phyloP scores from a whole-genome alignment of 139 green algal species.

The Micromonas commoda region DNA sequence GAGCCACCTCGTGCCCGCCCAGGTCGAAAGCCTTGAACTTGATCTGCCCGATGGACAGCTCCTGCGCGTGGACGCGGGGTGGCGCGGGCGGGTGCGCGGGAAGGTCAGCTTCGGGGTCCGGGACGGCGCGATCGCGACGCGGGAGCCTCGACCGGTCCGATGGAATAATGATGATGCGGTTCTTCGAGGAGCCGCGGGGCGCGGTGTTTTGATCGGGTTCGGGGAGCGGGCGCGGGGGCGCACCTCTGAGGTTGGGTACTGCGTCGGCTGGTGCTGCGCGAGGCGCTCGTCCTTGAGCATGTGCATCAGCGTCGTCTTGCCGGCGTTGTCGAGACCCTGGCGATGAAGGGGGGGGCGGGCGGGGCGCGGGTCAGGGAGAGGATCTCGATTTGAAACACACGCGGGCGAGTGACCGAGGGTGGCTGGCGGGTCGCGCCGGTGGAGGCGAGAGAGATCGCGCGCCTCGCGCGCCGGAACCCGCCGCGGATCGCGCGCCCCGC shows the following conservation, averaged over 20 bases:
- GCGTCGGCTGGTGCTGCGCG: slow-evolving; percentile 93
- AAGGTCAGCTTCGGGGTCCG: too few relatives aligned
- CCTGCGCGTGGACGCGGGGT: slow-evolving; percentile 31
- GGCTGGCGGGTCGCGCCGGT: too few relatives aligned
- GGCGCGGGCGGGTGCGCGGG: background rate
- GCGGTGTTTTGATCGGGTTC: too few relatives aligned
- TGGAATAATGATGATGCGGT: too few relatives aligned
- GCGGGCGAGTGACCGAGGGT: too few relatives aligned
- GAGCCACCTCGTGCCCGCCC: slow-evolving; percentile 96
- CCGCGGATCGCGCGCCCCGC: too few relatives aligned
- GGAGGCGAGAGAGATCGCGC: too few relatives aligned
- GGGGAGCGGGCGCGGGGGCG: background rate
- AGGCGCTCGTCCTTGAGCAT: slow-evolving; percentile 99
- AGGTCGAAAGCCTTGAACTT: slow-evolving; percentile 99
- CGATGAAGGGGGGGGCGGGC: background rate
- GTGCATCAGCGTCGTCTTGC: slow-evolving; percentile 99
- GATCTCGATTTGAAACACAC: background rate
- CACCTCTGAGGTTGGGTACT: slow-evolving; percentile 94
- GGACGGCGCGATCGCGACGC: too few relatives aligned
- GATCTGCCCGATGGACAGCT: slow-evolving; percentile 96
- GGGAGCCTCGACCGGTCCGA: too few relatives aligned
- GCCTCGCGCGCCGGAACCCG: too few relatives aligned
- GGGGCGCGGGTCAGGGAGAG: background rate
- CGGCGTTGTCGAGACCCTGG: slow-evolving; percentile 95
- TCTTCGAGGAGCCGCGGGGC: too few relatives aligned